Conservation (phyloP, 768 basidiomycete species). For the Boletus bicolor region DNA sequence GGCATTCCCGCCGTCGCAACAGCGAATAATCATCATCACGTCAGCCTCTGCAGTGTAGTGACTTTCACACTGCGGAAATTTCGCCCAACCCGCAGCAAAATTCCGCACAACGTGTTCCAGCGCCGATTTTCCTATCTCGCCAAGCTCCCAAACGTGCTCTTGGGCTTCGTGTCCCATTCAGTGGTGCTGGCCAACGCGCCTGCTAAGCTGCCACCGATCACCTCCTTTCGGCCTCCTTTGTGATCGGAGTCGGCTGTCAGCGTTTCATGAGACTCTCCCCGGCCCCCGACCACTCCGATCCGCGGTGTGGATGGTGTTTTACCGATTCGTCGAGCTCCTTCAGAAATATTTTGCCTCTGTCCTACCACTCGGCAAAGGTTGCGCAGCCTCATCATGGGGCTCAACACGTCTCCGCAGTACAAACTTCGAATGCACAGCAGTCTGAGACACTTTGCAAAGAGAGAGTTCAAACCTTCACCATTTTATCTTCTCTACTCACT, state of each 20-base stretch:
- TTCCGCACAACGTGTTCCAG: not conserved
- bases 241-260: conserved; percentile 22
- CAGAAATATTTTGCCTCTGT: not conserved
- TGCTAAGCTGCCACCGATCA: conserved; percentile 25
- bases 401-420: conserved; percentile 2
- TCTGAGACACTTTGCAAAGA: not conserved
- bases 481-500: not conserved
- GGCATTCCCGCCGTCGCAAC: conserved; percentile 12
- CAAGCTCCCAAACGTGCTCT: not conserved
- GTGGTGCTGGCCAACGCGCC: conserved; percentile 2
- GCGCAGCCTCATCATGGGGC: not conserved
- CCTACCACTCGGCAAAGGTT: not conserved
- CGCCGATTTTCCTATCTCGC: not conserved
- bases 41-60: conserved; percentile 1
- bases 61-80: conserved; percentile 19
- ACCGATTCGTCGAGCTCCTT: not conserved
- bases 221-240: conserved; percentile 12
- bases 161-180: not conserved
- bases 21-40: conserved; percentile 14
- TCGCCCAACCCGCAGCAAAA: not conserved
- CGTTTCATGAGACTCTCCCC: conserved; percentile 1
- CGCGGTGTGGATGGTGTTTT: conserved; percentile 7
- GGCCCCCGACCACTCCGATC: not conserved
- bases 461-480: not conserved
- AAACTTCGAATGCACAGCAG: conserved; percentile 1